Evolutionary conservation across 1,284 basidiomycete genomes (phyloP).

Genomic region (Acaromyces ingoldii): DNA sequence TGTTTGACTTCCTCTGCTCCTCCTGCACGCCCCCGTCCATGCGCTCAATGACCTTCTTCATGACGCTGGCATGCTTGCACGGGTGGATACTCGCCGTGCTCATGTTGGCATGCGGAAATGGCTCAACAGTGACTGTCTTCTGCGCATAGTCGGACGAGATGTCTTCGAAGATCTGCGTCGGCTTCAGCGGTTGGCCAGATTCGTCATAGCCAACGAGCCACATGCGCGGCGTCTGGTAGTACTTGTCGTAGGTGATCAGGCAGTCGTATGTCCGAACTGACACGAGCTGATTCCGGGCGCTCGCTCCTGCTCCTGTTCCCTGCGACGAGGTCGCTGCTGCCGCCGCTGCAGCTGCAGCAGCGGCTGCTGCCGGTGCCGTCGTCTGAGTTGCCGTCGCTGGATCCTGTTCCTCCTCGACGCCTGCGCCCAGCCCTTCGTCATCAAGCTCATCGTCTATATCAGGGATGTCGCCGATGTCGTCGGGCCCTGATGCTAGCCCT

Average conservation of each 20-base stretch:
- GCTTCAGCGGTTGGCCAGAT: slow-evolving; percentile 52
- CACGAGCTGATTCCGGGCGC: slow-evolving; percentile 71
- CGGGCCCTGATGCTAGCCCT: slow-evolving; percentile 1
- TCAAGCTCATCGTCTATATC: slow-evolving; percentile 41
- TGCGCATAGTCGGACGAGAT: slow-evolving; percentile 94
- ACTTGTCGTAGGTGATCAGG: slow-evolving; percentile 97
- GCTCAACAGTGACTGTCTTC: slow-evolving; percentile 98
- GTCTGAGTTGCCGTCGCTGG: slow-evolving; percentile 18
- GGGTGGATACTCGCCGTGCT: slow-evolving; percentile 74
- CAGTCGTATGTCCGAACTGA: slow-evolving; percentile 98
- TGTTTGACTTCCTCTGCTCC: slow-evolving; percentile 1
- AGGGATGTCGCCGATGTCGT: slow-evolving; percentile 39
- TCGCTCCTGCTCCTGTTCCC: too few species aligned
- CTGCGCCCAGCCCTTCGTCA: slow-evolving; percentile 27
- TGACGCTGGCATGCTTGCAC: slow-evolving; percentile 97
- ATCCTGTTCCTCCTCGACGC: slow-evolving; percentile 42
- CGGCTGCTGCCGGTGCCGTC: slow-evolving; percentile 50
- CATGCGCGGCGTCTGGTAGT: slow-evolving; percentile 47
- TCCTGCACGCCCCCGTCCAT: slow-evolving; percentile 67
- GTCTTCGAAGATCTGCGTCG: slow-evolving; percentile 91
- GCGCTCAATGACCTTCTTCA: slow-evolving; percentile 99
- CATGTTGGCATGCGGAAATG: slow-evolving; percentile 83
- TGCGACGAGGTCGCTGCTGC: slow-evolving; percentile 21
- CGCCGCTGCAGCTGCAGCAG: slow-evolving; percentile 66
- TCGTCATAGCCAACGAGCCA: slow-evolving; percentile 51